Conservation (phyloP, 2,329 filamentous ascomycete species). For the Fonsecaea erecta region DNA sequence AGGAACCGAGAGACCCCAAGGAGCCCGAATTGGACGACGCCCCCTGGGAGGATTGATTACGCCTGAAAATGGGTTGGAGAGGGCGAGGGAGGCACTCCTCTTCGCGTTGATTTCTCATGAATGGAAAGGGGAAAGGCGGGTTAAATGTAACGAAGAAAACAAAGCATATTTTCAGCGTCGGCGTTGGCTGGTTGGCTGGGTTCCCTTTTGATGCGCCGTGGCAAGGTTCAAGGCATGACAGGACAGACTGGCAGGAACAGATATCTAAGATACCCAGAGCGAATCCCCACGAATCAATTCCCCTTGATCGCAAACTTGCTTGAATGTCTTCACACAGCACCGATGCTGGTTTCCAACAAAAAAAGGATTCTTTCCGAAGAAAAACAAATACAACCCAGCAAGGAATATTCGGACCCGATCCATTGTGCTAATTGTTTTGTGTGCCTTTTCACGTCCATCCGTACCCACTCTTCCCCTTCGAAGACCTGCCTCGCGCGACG, state of each 20-base stretch:
- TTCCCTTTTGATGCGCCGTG: neutral
- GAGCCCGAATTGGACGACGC: conserved; percentile 63
- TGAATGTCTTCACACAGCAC: neutral
- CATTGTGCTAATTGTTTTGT: neutral
- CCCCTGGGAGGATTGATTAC: conserved; percentile 50
- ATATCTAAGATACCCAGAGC: conserved; percentile 17
- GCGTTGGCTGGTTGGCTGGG: conserved; percentile 29
- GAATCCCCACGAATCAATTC: neutral
- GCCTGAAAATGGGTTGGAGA: neutral
- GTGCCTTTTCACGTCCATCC: conserved; percentile 25
- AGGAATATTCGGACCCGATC: too few relatives aligned
- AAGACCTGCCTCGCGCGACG: conserved; percentile 6
- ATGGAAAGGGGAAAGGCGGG: neutral
- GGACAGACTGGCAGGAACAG: neutral
- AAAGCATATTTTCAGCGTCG: conserved; percentile 29
- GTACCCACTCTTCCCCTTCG: conserved; percentile 17
- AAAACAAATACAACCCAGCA: conserved; percentile 3
- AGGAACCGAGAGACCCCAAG: conserved; percentile 82
- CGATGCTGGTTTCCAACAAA: neutral
- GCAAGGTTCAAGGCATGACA: neutral
- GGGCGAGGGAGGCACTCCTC: neutral
- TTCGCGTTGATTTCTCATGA: neutral
- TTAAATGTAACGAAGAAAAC: neutral
- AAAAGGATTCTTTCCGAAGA: too few relatives aligned
- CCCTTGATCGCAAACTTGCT: too few relatives aligned